phyloP scores from a whole-genome alignment of 2,329 filamentous ascomycete genomes.

The Didymella lethalis region DNA sequence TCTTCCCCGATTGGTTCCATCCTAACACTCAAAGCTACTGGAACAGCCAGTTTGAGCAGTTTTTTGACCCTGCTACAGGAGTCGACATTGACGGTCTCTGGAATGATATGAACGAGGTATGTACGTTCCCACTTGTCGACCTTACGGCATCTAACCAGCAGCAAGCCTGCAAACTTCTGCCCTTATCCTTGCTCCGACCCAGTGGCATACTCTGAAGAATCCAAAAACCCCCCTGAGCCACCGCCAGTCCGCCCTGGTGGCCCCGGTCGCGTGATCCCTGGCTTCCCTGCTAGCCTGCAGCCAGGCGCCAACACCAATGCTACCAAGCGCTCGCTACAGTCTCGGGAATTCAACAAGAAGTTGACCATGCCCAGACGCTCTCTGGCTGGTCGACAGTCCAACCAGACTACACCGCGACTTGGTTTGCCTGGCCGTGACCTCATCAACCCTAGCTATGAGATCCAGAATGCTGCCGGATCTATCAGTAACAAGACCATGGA shows the following conservation, averaged over 20 bases:
- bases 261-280: slow-evolving; percentile 68
- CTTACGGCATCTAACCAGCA: no score
- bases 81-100: slow-evolving; percentile 80
- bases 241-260: slow-evolving; percentile 68
- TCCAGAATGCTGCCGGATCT: slow-evolving; percentile 61
- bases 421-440: slow-evolving; percentile 71
- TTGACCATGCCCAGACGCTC: slow-evolving; percentile 20
- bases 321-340: slow-evolving; percentile 23
- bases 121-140: no score
- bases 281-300: slow-evolving; percentile 73
- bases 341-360: slow-evolving; percentile 14
- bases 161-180: slow-evolving; percentile 43
- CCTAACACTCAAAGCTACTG: slow-evolving; percentile 70
- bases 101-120: slow-evolving; percentile 51
- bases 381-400: slow-evolving; percentile 30
- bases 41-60: slow-evolving; percentile 71
- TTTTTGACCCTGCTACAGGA: slow-evolving; percentile 70
- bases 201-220: slow-evolving; percentile 48
- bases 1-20: slow-evolving; percentile 80
- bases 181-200: slow-evolving; percentile 58
- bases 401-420: slow-evolving; percentile 50
- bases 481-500: slow-evolving; percentile 62
- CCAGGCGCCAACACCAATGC: slow-evolving; percentile 50
- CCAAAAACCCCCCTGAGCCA: slow-evolving; percentile 66
- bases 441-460: slow-evolving; percentile 70